Evolutionary conservation across 2,329 filamentous ascomycete genomes (phyloP).

Genomic region (Fusarium caatingaense): DNA sequence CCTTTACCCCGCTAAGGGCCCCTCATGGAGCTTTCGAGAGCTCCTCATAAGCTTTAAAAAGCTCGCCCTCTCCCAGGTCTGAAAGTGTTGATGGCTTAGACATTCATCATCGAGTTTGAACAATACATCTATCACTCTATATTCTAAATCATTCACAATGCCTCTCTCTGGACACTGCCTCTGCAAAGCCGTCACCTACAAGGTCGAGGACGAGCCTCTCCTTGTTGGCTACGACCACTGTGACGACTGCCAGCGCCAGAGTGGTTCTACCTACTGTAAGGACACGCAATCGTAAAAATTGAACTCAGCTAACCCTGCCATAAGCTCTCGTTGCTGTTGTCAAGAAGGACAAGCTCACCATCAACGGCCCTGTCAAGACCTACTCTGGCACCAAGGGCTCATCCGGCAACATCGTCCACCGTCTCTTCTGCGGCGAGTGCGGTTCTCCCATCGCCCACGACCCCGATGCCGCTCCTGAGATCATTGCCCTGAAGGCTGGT

Average conservation of each 20-base stretch:
- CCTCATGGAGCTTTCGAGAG: slow-evolving; percentile 43
- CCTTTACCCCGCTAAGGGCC: slow-evolving; percentile 46
- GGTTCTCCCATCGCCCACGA: slow-evolving; percentile 77
- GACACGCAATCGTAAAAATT: neutral
- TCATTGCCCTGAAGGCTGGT: slow-evolving; percentile 76
- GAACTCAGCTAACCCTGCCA: slow-evolving; percentile 10
- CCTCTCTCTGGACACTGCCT: slow-evolving; percentile 76
- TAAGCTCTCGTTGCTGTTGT: slow-evolving; percentile 74
- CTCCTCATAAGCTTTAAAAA: slow-evolving; percentile 29
- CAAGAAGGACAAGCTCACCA: slow-evolving; percentile 72
- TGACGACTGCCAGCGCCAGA: slow-evolving; percentile 78
- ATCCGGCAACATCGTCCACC: slow-evolving; percentile 73
- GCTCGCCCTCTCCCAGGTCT: neutral
- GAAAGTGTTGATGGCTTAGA: neutral
- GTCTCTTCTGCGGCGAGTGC: slow-evolving; percentile 76
- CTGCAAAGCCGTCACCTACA: slow-evolving; percentile 78
- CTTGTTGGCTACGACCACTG: slow-evolving; percentile 76
- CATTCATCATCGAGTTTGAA: slow-evolving; percentile 13
- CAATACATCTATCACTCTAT: slow-evolving; percentile 8
- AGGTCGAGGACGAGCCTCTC: slow-evolving; percentile 63
- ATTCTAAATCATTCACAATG: slow-evolving; percentile 59
- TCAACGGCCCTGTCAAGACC: slow-evolving; percentile 73
- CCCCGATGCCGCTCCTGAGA: slow-evolving; percentile 75
- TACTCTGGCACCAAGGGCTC: slow-evolving; percentile 66
- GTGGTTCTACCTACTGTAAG: slow-evolving; percentile 75